Conservation (phyloP, 2,329 filamentous ascomycete genomes). For the Aspergillus fructus region DNA sequence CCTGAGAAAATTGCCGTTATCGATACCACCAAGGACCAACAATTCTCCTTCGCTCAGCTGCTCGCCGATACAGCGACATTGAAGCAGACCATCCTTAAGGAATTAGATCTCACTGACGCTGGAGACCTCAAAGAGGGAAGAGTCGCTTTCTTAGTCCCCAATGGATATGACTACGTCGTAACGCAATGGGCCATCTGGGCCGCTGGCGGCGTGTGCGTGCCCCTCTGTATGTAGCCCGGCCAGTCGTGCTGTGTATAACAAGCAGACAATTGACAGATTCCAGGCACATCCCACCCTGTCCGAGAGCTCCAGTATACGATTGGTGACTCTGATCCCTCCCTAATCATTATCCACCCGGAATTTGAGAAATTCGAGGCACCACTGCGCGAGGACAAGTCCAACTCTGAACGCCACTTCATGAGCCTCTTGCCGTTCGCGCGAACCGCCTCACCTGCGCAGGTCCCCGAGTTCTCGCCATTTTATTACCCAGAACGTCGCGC, state of each 20-base stretch:
- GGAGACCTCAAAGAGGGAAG: slow-evolving; percentile 38
- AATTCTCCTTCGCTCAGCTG: slow-evolving; percentile 43
- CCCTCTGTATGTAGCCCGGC: slow-evolving; percentile 37
- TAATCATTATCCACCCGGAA: slow-evolving; percentile 41
- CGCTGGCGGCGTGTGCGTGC: slow-evolving; percentile 44
- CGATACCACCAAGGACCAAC: slow-evolving; percentile 38
- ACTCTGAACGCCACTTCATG: slow-evolving; percentile 29
- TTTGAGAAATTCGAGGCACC: slow-evolving; percentile 36
- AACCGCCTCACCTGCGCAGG: slow-evolving; percentile 17
- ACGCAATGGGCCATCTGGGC: slow-evolving; percentile 47
- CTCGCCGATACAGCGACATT: slow-evolving; percentile 38
- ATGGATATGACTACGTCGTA: slow-evolving; percentile 44
- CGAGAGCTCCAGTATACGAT: slow-evolving; percentile 45
- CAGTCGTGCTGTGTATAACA: not conserved
- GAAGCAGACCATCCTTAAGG: slow-evolving; percentile 37
- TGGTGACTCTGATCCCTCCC: slow-evolving; percentile 42
- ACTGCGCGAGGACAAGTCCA: slow-evolving; percentile 29
- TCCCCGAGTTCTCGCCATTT: slow-evolving; percentile 34
- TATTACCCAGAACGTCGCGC: slow-evolving; percentile 33
- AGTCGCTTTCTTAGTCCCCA: slow-evolving; percentile 40
- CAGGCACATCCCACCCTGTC: slow-evolving; percentile 41
- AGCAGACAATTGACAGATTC: not conserved
- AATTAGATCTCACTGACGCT: slow-evolving; percentile 23
- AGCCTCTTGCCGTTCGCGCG: slow-evolving; percentile 22
- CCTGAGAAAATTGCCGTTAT: slow-evolving; percentile 39